A percentile compares a stretch with the other conserved stretches of the same genome.
Evolutionary conservation across 768 basidiomycete species (phyloP).

Genomic region (Pulveroboletus sp.): DNA sequence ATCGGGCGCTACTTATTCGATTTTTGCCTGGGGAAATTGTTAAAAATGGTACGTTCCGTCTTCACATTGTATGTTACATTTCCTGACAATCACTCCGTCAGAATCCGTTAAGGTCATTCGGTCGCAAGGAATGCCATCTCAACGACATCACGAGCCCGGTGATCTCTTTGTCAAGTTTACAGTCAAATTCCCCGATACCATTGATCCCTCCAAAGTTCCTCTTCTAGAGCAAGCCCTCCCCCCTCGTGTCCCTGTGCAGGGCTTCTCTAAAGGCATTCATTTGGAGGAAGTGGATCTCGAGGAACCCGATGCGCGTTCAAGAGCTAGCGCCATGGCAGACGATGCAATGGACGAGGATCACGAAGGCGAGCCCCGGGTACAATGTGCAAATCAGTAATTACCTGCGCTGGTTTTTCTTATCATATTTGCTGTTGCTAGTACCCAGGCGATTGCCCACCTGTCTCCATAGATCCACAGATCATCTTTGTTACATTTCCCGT

Average conservation of each 20-base stretch:
- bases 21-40: constrained; percentile 88
- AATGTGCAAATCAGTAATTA: constrained; percentile 87
- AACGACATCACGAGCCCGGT: constrained; percentile 94
- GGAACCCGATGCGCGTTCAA: constrained; percentile 63
- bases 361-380: constrained; percentile 85
- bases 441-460: constrained; percentile 16
- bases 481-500: constrained; percentile 28
- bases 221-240: constrained; percentile 86
- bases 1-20: constrained; percentile 80
- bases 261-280: constrained; percentile 61
- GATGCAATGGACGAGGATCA: constrained; percentile 94
- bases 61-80: neutral
- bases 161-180: constrained; percentile 86
- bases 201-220: constrained; percentile 64
- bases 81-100: constrained; percentile 28
- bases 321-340: constrained; percentile 50
- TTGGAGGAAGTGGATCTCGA: constrained; percentile 85
- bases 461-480: constrained; percentile 29
- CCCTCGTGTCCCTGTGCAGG: constrained; percentile 64
- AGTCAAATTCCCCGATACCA: constrained; percentile 85
- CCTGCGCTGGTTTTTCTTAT: constrained; percentile 10
- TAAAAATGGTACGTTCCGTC: constrained; percentile 75
- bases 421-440: constrained; percentile 22
- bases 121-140: constrained; percentile 98
- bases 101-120: constrained; percentile 88